Conservation (phyloP, 257 asterid genomes). For the Lycium ferocissimum region DNA sequence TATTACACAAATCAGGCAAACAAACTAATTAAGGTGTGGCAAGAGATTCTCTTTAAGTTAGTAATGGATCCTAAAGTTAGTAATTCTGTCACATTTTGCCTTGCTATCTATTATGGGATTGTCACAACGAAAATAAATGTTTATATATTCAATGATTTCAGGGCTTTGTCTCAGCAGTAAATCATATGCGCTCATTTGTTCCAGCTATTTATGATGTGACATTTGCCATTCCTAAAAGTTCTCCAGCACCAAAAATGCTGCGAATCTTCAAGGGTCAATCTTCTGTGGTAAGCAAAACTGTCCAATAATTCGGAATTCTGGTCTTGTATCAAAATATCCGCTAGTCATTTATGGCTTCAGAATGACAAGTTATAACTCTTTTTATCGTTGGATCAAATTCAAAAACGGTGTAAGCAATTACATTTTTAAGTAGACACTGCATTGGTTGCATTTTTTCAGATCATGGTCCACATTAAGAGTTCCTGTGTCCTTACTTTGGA, state of each 20-base stretch:
- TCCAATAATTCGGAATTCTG: constrained; percentile 11
- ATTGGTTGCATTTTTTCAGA: neutral
- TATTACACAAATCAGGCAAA: neutral
- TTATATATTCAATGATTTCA: constrained; percentile 44
- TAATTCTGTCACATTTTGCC: neutral
- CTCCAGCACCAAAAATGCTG: constrained; percentile 89
- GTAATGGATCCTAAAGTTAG: neutral
- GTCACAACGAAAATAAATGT: neutral
- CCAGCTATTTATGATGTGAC: constrained; percentile 94
- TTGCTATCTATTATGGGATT: neutral
- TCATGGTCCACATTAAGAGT: neutral
- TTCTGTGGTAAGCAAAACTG: constrained; percentile 70
- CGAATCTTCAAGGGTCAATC: constrained; percentile 87
- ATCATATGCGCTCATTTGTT: constrained; percentile 87
- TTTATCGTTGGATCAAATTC: neutral
- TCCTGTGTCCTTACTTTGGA: neutral
- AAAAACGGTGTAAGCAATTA: neutral
- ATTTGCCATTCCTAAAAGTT: constrained; percentile 76
- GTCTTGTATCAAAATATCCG: neutral
- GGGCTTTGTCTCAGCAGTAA: constrained; percentile 95
- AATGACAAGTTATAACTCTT: neutral
- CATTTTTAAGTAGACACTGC: neutral
- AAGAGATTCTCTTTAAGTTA: neutral
- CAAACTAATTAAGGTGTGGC: neutral
- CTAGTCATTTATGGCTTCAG: neutral